phyloP scores from a whole-genome alignment of 805 yeast species.

The Candida silvatica region DNA sequence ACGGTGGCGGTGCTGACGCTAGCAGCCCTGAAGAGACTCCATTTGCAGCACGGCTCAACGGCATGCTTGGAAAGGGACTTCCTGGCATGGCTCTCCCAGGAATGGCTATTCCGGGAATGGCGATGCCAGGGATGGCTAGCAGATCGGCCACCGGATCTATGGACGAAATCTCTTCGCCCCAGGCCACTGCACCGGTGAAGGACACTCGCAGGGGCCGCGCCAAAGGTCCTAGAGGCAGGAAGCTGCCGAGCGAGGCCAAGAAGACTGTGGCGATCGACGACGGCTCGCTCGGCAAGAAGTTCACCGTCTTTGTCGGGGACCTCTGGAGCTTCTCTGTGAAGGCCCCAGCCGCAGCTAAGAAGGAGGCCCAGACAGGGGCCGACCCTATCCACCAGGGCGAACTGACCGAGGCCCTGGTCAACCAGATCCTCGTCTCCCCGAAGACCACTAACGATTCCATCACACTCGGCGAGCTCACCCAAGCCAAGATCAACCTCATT shows the following conservation, averaged over 20 bases:
- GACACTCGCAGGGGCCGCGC: conserved; percentile 46
- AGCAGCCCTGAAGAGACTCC: too few relatives aligned
- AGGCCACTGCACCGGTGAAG: conserved; percentile 8
- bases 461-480: too few relatives aligned
- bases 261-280: conserved; percentile 31
- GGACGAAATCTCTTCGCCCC: conserved; percentile 1
- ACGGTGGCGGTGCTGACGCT: too few relatives aligned
- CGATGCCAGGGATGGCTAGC: too few relatives aligned
- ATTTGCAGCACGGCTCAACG: conserved; percentile 53
- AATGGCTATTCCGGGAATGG: conserved; percentile 47
- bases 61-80: conserved; percentile 14
- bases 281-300: conserved; percentile 22
- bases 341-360: background rate
- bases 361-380: too few relatives aligned
- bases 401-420: too few relatives aligned
- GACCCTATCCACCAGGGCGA: too few relatives aligned
- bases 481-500: too few relatives aligned
- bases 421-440: too few relatives aligned
- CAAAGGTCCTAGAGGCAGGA: conserved; percentile 68
- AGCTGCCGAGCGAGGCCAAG: conserved; percentile 50
- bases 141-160: conserved; percentile 16
- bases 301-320: conserved; percentile 24
- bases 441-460: too few relatives aligned
- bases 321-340: conserved; percentile 28
- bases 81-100: conserved; percentile 44